Conservation (phyloP, 2,329 filamentous ascomycete genomes). For the Drechslera avenae region DNA sequence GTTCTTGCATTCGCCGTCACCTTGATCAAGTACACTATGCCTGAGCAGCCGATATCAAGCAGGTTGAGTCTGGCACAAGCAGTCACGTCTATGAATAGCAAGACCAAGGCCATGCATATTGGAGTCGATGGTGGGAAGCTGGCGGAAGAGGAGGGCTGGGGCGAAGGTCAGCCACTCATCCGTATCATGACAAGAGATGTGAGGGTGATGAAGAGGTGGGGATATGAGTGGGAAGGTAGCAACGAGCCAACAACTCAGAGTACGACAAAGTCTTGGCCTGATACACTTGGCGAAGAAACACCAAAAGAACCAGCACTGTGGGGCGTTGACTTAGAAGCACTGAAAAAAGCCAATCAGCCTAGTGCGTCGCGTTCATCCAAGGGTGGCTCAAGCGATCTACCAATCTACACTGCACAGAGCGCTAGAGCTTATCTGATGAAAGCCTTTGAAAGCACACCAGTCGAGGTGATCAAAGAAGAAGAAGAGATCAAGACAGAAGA, state of each 20-base stretch:
- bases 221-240: slow-evolving; percentile 58
- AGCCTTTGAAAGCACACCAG: slow-evolving; percentile 59
- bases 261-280: slow-evolving; percentile 18
- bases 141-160: slow-evolving; percentile 73
- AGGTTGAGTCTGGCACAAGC: slow-evolving; percentile 82
- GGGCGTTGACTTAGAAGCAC: slow-evolving; percentile 63
- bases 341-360: slow-evolving; percentile 53
- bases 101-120: slow-evolving; percentile 74
- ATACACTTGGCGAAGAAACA: slow-evolving; percentile 18
- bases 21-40: slow-evolving; percentile 79
- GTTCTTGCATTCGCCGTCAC: slow-evolving; percentile 80
- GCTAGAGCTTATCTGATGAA: slow-evolving; percentile 65
- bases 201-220: slow-evolving; percentile 75
- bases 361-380: slow-evolving; percentile 21
- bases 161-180: slow-evolving; percentile 74
- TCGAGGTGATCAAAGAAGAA: slow-evolving; percentile 24
- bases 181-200: slow-evolving; percentile 75
- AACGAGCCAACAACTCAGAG: slow-evolving; percentile 19
- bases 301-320: slow-evolving; percentile 58
- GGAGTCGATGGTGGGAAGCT: slow-evolving; percentile 70
- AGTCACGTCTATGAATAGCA: slow-evolving; percentile 80
- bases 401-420: slow-evolving; percentile 74
- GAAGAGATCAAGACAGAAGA: slow-evolving; percentile 13
- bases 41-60: slow-evolving; percentile 83
- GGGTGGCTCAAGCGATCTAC: slow-evolving; percentile 57